Evolutionary conservation across 257 asterid species (phyloP).

Genomic region (Misopates orontium): DNA sequence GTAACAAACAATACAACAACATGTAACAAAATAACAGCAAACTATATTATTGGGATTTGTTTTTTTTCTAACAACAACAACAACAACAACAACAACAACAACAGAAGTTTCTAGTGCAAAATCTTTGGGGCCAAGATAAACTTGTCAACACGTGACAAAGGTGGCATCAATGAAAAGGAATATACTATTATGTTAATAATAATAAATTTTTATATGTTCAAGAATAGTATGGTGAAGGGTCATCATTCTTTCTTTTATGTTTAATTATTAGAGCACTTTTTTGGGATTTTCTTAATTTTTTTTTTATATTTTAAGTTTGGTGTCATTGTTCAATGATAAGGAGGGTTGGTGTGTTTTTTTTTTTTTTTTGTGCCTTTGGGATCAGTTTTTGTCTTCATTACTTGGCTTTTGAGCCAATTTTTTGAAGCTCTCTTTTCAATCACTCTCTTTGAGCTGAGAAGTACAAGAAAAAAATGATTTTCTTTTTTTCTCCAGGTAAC

Average conservation of each 20-base stretch:
- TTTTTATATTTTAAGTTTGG: conserved; percentile 41
- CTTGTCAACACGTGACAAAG: conserved; percentile 70
- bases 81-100: neutral
- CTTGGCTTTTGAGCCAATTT: conserved; percentile 43
- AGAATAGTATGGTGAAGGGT: conserved; percentile 42
- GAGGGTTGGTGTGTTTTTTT: conserved; percentile 45
- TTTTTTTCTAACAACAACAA: neutral
- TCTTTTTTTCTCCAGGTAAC: conserved; percentile 42
- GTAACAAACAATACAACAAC: conserved; percentile 32
- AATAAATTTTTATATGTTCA: neutral
- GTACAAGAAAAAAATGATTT: conserved; percentile 6
- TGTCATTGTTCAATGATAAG: conserved; percentile 79
- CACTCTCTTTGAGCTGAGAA: conserved; percentile 46
- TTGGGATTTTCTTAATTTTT: too few species aligned
- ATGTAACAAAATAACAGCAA: neutral
- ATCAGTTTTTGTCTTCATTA: conserved; percentile 42
- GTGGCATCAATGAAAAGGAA: conserved; percentile 44
- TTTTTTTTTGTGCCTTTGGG: too few species aligned
- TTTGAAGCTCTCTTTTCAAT: conserved; percentile 38
- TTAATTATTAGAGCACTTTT: conserved; percentile 35
- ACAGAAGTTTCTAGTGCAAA: conserved; percentile 31
- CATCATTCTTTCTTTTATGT: conserved; percentile 39
- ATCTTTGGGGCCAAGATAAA: conserved; percentile 35
- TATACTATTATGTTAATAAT: conserved; percentile 30
- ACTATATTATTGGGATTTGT: neutral